These are phyloP conservation scores for Glonium stellatum DNA, from an alignment of 495 filamentous ascomycete genomes.

Conservation along the genomic window DNA sequence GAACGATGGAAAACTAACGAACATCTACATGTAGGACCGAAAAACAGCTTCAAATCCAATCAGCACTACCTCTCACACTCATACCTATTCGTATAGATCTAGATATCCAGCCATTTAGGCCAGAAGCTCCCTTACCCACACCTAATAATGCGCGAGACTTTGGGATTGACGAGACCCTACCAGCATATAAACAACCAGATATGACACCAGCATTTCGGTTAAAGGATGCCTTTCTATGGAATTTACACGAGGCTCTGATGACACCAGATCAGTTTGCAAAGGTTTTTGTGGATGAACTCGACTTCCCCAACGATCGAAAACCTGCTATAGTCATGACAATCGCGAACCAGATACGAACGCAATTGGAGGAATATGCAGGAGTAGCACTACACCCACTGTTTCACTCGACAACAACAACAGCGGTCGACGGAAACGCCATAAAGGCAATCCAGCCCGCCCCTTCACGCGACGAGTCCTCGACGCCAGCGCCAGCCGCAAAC, in stretches of 20 bases:
- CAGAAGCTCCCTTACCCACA: conserved; percentile 62
- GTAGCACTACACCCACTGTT: conserved; percentile 91
- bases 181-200: conserved; percentile 71
- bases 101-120: conserved; percentile 74
- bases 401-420: conserved; percentile 51
- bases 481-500: conserved; percentile 34
- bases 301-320: conserved; percentile 64
- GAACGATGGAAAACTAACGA: conserved; percentile 3
- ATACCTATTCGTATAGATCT: conserved; percentile 96
- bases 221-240: conserved; percentile 95
- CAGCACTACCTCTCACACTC: conserved; percentile 75
- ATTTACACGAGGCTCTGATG: conserved; percentile 86
- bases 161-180: conserved; percentile 55
- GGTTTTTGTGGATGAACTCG: conserved; percentile 85
- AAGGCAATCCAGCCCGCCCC: conserved; percentile 39
- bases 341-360: conserved; percentile 85
- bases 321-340: conserved; percentile 64
- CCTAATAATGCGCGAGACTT: conserved; percentile 56
- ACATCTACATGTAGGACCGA: conserved; percentile 44
- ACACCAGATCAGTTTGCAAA: conserved; percentile 93
- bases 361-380: conserved; percentile 92
- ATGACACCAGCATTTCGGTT: conserved; percentile 73
- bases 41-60: conserved; percentile 73
- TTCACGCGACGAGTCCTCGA: conserved; percentile 41
- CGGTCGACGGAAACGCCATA: conserved; percentile 38